Evolutionary conservation across 2,329 filamentous ascomycete species (phyloP), one percentile per base, ranked within the genome.

Genomic region (Monosporascus sp.): DNA sequence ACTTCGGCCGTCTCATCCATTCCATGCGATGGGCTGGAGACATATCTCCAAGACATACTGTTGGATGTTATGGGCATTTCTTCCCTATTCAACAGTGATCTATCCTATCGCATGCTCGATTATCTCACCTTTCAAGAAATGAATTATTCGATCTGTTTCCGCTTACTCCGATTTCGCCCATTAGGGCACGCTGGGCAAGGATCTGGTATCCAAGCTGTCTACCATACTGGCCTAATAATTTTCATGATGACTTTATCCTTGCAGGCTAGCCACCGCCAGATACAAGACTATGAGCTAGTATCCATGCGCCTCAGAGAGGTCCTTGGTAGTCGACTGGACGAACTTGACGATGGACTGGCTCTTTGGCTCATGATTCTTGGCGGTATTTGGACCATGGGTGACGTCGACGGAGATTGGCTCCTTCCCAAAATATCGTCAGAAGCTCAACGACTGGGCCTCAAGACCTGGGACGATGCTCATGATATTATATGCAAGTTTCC

Each of bases 201-300:
- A 20, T 37, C 45, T 41, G 47, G 11, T 19, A n/a, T 53, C 14
- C 37, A 55, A 11, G 26, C 45, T 19, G 40, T 20, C 7, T 53
- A 50, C 27, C 53, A 55, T 24, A 37, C 46, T n/a, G 53, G 53
- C 3, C 16, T 53, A 38, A 52, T 24, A 2, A 37, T 52, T 20
- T 55, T 55, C 31, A 26, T 46, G 50, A 50, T 55, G 50, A 50
- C 50, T 37, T 26, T 50, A 17, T 47, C 47, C 19, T 40, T 51
- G 40, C 50, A 55, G 31, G 17, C 8, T n/a, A 46, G 40, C 20
- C 31, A 20, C 11, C 35, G 46, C 2, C 48, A 41, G 16, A 49
- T 55, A 16, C 11, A 41, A 9, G 26, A 55, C 6, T 55, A 46
- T 31, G 40, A 47, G 9, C 17, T 49, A 6, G 37, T 55, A 26